Percentiles rank a stretch among this genome's conserved stretches.
Conservation (phyloP, 768 basidiomycete genomes). For the Pleurotus sapidus region DNA sequence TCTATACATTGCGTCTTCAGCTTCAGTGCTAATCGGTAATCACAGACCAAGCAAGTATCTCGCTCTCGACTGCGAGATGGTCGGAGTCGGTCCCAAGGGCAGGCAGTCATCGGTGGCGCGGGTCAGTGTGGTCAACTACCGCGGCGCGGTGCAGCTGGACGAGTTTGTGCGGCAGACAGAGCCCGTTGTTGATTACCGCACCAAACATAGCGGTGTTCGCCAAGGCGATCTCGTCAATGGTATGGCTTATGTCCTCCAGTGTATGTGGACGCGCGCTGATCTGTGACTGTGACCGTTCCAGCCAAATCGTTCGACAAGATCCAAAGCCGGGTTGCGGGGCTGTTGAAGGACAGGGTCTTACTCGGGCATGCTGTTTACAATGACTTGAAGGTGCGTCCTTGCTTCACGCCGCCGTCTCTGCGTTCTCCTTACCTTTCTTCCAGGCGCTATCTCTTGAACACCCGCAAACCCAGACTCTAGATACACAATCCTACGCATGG, state of each 20-base stretch:
- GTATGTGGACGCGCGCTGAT: not conserved
- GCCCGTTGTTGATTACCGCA: slow-evolving; percentile 89
- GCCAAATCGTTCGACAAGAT: slow-evolving; percentile 79
- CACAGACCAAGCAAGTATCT: slow-evolving; percentile 68
- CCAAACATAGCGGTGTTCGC: slow-evolving; percentile 84
- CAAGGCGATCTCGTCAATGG: slow-evolving; percentile 69
- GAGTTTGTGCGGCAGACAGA: slow-evolving; percentile 85
- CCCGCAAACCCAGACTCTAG: slow-evolving; percentile 58
- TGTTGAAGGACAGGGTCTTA: slow-evolving; percentile 76
- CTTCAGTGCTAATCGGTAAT: slow-evolving; percentile 2
- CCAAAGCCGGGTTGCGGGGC: slow-evolving; percentile 71
- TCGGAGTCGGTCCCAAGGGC: slow-evolving; percentile 84
- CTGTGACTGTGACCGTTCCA: slow-evolving; percentile 19
- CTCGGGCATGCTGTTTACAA: slow-evolving; percentile 92
- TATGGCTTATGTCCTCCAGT: slow-evolving; percentile 20
- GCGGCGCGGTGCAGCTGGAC: slow-evolving; percentile 78
- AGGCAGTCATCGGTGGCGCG: slow-evolving; percentile 82
- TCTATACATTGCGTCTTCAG: not conserved
- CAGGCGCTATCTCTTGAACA: slow-evolving; percentile 73
- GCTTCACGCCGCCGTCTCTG: not conserved
- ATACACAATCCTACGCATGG: slow-evolving; percentile 63
- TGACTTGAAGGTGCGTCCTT: slow-evolving; percentile 70
- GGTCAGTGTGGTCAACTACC: slow-evolving; percentile 86
- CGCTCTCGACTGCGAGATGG: slow-evolving; percentile 97
- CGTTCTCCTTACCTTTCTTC: not conserved